These are phyloP conservation scores for Nicotiana undulata DNA, from an alignment of 257 asterid species.

Conservation along the genomic window DNA sequence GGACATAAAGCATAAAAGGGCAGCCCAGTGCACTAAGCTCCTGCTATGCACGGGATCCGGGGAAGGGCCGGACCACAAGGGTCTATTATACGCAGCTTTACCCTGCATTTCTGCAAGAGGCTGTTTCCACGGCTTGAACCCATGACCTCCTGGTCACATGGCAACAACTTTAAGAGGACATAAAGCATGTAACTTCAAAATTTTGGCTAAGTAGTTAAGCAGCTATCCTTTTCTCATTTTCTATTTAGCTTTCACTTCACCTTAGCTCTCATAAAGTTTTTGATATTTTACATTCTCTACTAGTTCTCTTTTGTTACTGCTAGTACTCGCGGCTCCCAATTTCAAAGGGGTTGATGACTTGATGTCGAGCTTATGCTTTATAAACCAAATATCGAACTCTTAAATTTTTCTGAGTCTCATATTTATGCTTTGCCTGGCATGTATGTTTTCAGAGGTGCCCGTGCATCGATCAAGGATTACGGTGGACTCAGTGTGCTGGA, in stretches of 20 bases:
- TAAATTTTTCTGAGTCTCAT: not conserved
- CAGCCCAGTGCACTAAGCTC: no score
- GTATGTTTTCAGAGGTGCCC: slow-evolving; percentile 63
- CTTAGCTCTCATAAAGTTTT: not conserved
- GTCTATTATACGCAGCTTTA: no score
- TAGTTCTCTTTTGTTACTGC: not conserved
- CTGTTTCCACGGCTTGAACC: no score
- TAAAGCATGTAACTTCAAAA: no score
- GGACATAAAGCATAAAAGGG: not conserved
- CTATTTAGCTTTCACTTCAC: not conserved
- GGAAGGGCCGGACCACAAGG: no score
- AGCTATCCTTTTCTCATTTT: no score
- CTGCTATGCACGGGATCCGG: no score
- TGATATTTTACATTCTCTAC: not conserved
- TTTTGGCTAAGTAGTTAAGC: no score
- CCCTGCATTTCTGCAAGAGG: no score
- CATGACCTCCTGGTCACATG: no score
- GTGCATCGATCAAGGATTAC: slow-evolving; percentile 65
- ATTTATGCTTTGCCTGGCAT: not conserved
- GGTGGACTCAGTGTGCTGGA: slow-evolving; percentile 74
- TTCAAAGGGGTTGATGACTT: not conserved
- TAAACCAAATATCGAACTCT: not conserved
- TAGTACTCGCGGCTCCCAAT: not conserved
- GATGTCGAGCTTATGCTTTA: not conserved
- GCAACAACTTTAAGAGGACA: not conserved